These are phyloP conservation scores for Fonsecaea multimorphosa DNA, from an alignment of 2,329 filamentous ascomycete genomes.

Conservation along the genomic window DNA sequence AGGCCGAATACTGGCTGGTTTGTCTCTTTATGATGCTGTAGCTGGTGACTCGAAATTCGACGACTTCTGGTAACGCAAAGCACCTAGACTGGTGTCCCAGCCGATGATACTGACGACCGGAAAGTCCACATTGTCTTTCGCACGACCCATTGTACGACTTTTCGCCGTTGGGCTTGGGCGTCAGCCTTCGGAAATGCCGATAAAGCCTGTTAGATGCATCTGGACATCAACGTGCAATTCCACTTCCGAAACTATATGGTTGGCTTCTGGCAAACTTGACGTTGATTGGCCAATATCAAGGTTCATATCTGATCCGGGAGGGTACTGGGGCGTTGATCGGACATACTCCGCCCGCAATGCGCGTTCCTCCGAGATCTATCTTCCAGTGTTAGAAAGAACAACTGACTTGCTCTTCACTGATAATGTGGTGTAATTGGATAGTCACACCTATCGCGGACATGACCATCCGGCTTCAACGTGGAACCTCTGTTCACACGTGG, in stretches of 20 bases:
- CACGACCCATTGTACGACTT: neutral
- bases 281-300: neutral
- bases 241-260: neutral
- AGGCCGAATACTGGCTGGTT: neutral
- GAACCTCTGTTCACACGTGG: neutral
- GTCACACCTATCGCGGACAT: neutral
- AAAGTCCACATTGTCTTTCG: neutral
- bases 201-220: neutral
- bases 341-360: neutral
- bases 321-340: neutral
- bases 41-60: neutral
- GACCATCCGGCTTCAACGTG: neutral
- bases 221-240: neutral
- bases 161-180: neutral
- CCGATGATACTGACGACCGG: neutral
- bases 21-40: neutral
- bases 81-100: neutral
- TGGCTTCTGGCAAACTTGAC: neutral
- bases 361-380: neutral
- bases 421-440: neutral
- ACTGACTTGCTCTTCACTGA: neutral
- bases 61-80: neutral
- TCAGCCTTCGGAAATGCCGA: neutral
- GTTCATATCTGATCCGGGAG: neutral
- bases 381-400: neutral